A percentile compares a stretch with the other conserved stretches of the same genome.
These are phyloP conservation scores for Steccherinum ochraceum DNA, from an alignment of 768 basidiomycete species.

Conservation along the genomic window DNA sequence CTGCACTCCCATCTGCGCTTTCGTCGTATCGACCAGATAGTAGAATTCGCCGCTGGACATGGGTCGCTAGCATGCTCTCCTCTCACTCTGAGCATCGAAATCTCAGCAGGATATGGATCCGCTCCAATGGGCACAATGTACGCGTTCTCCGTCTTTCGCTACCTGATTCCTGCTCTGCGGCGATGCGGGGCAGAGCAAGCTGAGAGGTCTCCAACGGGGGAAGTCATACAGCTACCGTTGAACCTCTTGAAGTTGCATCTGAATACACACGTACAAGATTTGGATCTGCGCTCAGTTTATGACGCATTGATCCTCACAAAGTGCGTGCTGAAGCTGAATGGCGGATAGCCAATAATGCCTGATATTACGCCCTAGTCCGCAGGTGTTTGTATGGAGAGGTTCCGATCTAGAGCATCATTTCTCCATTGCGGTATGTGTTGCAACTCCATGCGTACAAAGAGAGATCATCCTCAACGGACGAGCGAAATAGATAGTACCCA, in stretches of 20 bases:
- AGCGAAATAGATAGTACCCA: conserved; percentile 34
- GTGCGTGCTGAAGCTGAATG: not conserved
- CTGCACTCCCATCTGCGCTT: conserved; percentile 21
- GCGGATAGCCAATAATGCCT: not conserved
- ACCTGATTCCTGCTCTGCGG: conserved; percentile 21
- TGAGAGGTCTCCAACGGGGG: not conserved
- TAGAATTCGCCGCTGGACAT: conserved; percentile 13
- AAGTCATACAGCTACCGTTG: conserved; percentile 15
- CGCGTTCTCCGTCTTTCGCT: conserved; percentile 20
- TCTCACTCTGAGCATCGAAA: conserved; percentile 20
- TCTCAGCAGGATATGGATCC: conserved; percentile 24
- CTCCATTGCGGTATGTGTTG: conserved; percentile 43
- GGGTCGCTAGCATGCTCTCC: conserved; percentile 18
- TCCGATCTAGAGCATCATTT: conserved; percentile 58
- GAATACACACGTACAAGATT: conserved; percentile 32
- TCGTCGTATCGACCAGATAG: conserved; percentile 18
- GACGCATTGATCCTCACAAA: conserved; percentile 27
- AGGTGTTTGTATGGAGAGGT: conserved; percentile 48
- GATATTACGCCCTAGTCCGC: conserved; percentile 30
- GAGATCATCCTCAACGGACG: too few relatives aligned
- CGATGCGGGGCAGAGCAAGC: conserved; percentile 14
- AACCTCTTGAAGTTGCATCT: conserved; percentile 29
- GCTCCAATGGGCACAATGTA: conserved; percentile 4
- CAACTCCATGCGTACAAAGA: not conserved
- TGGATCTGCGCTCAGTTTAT: conserved; percentile 22